Percentiles rank a stretch among this genome's conserved stretches.
phyloP scores from a whole-genome alignment of 192 early-diverging fungal species.

The Podila epicladia region DNA sequence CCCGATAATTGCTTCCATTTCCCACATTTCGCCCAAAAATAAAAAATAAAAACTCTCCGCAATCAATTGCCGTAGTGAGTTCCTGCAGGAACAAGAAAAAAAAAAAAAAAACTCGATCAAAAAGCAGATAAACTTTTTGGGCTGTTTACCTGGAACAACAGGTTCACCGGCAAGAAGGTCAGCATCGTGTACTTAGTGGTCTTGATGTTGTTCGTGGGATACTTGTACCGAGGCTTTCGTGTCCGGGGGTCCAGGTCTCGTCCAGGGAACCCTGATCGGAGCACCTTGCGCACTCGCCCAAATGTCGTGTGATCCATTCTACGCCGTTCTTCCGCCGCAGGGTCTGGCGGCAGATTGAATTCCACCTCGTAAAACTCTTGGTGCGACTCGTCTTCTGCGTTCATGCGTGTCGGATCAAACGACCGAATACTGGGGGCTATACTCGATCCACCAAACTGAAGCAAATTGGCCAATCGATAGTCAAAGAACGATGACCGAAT shows the following conservation, averaged over 20 bases:
- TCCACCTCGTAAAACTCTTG: constrained; percentile 48
- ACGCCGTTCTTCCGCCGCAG: constrained; percentile 16
- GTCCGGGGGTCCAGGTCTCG: constrained; percentile 42
- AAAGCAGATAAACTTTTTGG: neutral
- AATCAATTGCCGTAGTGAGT: neutral
- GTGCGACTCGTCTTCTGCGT: constrained; percentile 12
- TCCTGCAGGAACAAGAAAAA: neutral
- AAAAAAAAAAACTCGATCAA: neutral
- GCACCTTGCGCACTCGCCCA: constrained; percentile 32
- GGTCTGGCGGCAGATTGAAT: constrained; percentile 34
- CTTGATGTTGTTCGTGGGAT: constrained; percentile 58
- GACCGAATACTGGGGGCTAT: constrained; percentile 46
- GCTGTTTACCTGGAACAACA: constrained; percentile 54
- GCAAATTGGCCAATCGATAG: constrained; percentile 31
- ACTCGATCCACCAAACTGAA: constrained; percentile 36
- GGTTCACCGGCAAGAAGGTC: constrained; percentile 53
- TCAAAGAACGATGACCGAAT: constrained; percentile 48
- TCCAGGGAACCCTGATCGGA: constrained; percentile 45
- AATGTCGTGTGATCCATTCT: constrained; percentile 24
- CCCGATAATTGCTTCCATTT: neutral
- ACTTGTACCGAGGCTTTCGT: constrained; percentile 52
- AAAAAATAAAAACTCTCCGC: neutral
- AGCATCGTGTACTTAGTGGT: constrained; percentile 57
- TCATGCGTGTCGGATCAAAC: constrained; percentile 28
- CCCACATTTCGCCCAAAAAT: constrained; percentile 1